Evolutionary conservation across 2,329 filamentous ascomycete genomes (phyloP), one percentile per base, ranked within the genome.

Genomic region (Ceratocystis eucalypticola): DNA sequence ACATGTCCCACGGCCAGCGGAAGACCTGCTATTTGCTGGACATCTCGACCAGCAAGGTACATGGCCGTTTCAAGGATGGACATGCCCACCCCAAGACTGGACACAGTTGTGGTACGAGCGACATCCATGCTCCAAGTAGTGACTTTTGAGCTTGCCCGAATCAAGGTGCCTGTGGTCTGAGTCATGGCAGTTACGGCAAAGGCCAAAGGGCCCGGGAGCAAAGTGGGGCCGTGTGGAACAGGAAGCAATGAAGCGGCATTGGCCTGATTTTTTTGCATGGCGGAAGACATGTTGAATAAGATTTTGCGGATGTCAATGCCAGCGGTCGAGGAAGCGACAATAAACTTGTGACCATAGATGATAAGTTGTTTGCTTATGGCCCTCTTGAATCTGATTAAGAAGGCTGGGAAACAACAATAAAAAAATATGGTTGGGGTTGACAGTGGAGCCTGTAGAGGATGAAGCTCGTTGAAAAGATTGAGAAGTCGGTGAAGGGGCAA

Each of bases 171-270:
- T 17, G 83, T 82, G 2, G 84, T 85, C 65, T 82, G 79, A 2
- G 84, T 83, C 10, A 83, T 81, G 57, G 87, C 75, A 70, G 83
- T 86, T 65, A 88, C 79, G 33, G 79, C 80, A 64, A 79, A 81
- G 44, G 85, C 85, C 61, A 87, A 73, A 0, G 83, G 77, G 1
- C 74, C 71, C 0, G 85, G 85, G 0, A 88, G 78, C 20, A 88
- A 77, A 10, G 83, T 85, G 67, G 64, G 67, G 10, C 64, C 67
- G 45, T 62, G 63, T 10, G 66, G 46, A 45, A 57, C 55, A 20
- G 66, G 55, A 20, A 20, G 22, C 33, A 22, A 17, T 3, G 62
- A 37, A 10, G 62, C 25, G 55, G 55, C 55, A 37, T 37, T n/a
- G 55, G 28, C 15, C 25, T 44, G 45, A 4, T 12, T 15, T 62